Evolutionary conservation across 225 moss, liverwort and hornwort genomes (phyloP), one percentile per base, ranked within the genome.

Genomic region (Polytrichum formosum): DNA sequence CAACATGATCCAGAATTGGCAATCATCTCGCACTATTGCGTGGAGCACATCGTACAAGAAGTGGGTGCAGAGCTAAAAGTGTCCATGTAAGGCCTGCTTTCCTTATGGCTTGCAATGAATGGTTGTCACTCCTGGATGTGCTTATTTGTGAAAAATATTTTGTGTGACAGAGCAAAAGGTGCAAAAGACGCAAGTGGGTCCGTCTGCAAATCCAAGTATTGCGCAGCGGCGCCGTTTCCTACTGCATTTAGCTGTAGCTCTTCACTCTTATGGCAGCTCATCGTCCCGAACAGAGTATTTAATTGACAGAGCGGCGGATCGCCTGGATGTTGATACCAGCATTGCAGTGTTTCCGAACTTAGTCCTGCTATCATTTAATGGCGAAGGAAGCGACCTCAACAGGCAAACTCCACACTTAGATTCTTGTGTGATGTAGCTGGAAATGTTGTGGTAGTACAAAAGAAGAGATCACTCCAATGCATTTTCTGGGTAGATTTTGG

Each of bases 281-380:
- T 90, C 90, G 6, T 80, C 96, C 22, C 76, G 93, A 72, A 96
- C 96, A 30, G 96, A 96, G 73, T 91, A 89, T 56, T 70, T 96
- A 59, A 90, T 93, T 61, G 91, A 93, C 56, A 92, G 83, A 62
- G 96, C 89, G 22, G 87, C 89, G 33, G 85, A 76, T 66, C 80
- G 89, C 28, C 77, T 96, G 58, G 78, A 89, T 21, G 82, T 93
- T 55, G 96, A 93, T 35, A 80, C 89, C 70, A 83, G 73, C 72
- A 89, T 96, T 31, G 91, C 96, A 21, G 93, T 96, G 67, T 96
- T 96, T 31, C 96, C 93, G 5, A 83, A 90, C 13, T 76, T 93
- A 53, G 87, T 96, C 26, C 81, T 93, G 16, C 87, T 96, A 1
- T 89, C 80, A 20, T 96, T 96, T 64, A 87, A 87, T 18, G 90